These are phyloP conservation scores for Coemansia sp. DNA, from an alignment of 192 early-diverging fungal species.

Conservation along the genomic window DNA sequence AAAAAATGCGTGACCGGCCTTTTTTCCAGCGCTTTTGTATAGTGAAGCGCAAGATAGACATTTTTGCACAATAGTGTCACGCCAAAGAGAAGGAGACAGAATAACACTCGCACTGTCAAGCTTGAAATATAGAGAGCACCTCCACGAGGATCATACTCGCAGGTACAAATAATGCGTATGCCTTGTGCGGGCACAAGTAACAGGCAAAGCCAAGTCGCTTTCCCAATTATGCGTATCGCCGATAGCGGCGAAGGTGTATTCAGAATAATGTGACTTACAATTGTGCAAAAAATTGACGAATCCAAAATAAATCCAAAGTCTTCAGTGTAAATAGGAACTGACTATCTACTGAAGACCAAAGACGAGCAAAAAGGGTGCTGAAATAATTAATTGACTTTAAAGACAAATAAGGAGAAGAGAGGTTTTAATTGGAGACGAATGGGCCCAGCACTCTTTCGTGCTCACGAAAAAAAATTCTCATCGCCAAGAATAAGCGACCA, in stretches of 20 bases:
- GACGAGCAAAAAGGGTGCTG: neutral
- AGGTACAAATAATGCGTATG: neutral
- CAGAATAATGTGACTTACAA: slow-evolving; percentile 4
- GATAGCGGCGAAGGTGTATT: neutral
- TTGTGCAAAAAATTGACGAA: neutral
- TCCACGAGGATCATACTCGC: no score
- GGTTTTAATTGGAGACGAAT: neutral
- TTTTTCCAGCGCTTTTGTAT: neutral
- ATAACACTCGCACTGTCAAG: no score
- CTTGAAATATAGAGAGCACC: neutral
- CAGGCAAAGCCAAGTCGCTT: neutral
- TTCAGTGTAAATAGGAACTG: slow-evolving; percentile 2
- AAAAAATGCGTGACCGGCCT: neutral
- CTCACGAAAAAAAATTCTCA: neutral
- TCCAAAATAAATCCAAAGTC: slow-evolving; percentile 2
- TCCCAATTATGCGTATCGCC: no score
- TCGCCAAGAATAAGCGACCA: slow-evolving; percentile 1
- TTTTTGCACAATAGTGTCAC: slow-evolving; percentile 5
- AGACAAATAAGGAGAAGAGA: neutral
- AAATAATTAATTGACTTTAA: slow-evolving; percentile 5
- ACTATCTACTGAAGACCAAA: slow-evolving; percentile 8
- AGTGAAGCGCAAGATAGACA: neutral
- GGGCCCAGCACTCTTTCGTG: neutral
- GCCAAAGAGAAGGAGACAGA: neutral
- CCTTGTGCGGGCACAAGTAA: neutral